A percentile compares a stretch with the other conserved stretches of the same genome.
Evolutionary conservation across 2,329 filamentous ascomycete species (phyloP).

Genomic region (Immersiporthe knoxdaviesiana): DNA sequence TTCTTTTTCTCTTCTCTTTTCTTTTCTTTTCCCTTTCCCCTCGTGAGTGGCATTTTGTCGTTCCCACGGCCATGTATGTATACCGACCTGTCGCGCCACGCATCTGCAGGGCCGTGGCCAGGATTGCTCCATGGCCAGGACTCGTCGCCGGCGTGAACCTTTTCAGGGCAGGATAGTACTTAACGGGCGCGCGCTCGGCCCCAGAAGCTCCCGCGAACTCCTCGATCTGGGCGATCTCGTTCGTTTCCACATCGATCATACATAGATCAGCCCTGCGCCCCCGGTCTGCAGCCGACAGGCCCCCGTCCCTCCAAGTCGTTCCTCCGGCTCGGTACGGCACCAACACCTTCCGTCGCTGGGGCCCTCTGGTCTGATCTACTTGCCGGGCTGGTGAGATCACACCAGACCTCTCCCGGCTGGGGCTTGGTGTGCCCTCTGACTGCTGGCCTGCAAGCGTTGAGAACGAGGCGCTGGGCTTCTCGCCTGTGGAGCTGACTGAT

Average conservation of each 20-base stretch:
- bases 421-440: neutral
- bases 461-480: no score
- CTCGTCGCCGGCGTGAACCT: neutral
- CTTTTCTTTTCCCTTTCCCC: neutral
- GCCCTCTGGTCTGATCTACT: constrained; percentile 3
- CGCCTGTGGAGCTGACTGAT: no score
- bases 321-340: neutral
- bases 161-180: neutral
- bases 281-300: neutral
- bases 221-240: neutral
- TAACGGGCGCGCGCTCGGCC: no score
- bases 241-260: neutral
- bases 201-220: neutral
- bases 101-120: neutral
- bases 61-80: neutral
- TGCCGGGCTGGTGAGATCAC: neutral
- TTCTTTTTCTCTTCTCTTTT: neutral
- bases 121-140: neutral
- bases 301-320: neutral
- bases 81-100: neutral
- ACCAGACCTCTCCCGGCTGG: neutral
- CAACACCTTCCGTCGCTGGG: constrained; percentile 1
- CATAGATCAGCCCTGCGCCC: neutral
- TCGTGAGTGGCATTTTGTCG: neutral
- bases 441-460: no score